These are phyloP conservation scores for Ramaria sp. DNA, from an alignment of 768 basidiomycete species.

Conservation along the genomic window DNA sequence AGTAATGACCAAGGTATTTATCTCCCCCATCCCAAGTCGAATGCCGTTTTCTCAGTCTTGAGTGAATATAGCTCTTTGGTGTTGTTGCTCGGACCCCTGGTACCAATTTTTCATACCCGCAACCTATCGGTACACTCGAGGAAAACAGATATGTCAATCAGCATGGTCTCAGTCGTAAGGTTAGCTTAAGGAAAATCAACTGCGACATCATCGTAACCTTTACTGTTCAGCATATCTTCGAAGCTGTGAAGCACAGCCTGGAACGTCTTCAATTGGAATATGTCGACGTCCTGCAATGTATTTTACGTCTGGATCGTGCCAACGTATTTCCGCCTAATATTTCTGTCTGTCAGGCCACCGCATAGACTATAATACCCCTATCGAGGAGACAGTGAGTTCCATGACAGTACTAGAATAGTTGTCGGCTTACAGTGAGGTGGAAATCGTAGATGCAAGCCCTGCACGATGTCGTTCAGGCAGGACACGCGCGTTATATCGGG, in stretches of 20 bases:
- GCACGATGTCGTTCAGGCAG: slow-evolving; percentile 39
- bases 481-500: slow-evolving; percentile 37
- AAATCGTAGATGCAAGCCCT: slow-evolving; percentile 35
- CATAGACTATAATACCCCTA: slow-evolving; percentile 32
- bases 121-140: slow-evolving; percentile 6
- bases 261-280: slow-evolving; percentile 35
- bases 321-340: background rate
- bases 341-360: slow-evolving; percentile 21
- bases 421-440: no score
- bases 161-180: slow-evolving; percentile 36
- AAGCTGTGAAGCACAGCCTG: slow-evolving; percentile 29
- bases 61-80: slow-evolving; percentile 16
- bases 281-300: slow-evolving; percentile 35
- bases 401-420: no score
- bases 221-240: slow-evolving; percentile 34
- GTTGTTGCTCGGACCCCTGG: slow-evolving; percentile 15
- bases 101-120: slow-evolving; percentile 6
- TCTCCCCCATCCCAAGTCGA: no score
- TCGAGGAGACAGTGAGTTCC: slow-evolving; percentile 25
- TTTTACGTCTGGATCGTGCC: background rate
- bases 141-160: slow-evolving; percentile 44
- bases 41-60: no score
- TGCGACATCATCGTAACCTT: no score
- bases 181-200: no score
- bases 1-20: slow-evolving; percentile 63